Evolutionary conservation across 106 monocot species (phyloP).

Genomic region (Dendrobium catenatum): DNA sequence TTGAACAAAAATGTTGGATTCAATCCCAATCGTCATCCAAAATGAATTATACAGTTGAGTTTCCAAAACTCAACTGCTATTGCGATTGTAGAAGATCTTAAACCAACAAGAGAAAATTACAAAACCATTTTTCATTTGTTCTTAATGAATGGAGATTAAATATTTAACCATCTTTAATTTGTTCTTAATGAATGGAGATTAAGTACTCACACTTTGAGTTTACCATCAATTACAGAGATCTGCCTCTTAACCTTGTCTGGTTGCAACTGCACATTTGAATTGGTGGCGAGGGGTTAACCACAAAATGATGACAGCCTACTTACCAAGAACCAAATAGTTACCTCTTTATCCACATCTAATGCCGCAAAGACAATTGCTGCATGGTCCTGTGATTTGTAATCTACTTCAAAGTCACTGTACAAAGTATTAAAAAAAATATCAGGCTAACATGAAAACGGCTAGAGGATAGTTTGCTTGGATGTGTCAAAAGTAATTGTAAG

Average conservation of each 20-base stretch:
- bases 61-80: too few species aligned
- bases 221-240: constrained; percentile 58
- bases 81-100: too few species aligned
- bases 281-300: neutral
- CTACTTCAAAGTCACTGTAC: constrained; percentile 81
- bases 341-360: constrained; percentile 94
- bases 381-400: constrained; percentile 70
- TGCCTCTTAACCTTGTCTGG: constrained; percentile 90
- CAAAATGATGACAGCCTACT: neutral
- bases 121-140: neutral
- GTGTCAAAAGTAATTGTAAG: too few species aligned
- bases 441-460: too few species aligned
- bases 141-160: neutral
- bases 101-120: neutral
- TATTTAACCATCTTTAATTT: neutral
- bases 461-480: too few species aligned
- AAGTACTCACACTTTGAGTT: constrained; percentile 67
- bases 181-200: neutral
- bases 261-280: constrained; percentile 50
- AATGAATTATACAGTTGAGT: too few species aligned
- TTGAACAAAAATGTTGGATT: too few species aligned
- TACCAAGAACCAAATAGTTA: constrained; percentile 1
- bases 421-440: neutral
- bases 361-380: constrained; percentile 65
- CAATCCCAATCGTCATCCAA: too few species aligned